These are phyloP conservation scores for Fusarium udum DNA, from an alignment of 2,329 filamentous ascomycete genomes.

Conservation along the genomic window DNA sequence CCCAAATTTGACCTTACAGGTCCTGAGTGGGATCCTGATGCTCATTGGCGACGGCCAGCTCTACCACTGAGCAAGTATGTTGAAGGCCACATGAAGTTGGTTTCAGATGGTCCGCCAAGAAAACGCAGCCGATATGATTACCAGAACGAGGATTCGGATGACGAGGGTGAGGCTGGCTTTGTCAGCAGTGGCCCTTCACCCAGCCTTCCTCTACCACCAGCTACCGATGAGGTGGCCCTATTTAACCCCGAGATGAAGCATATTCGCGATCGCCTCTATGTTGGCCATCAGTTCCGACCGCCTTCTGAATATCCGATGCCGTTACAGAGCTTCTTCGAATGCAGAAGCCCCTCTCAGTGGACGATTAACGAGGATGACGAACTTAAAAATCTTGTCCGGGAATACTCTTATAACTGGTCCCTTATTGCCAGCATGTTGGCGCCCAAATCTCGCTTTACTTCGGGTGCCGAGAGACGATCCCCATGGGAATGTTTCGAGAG, in stretches of 20 bases:
- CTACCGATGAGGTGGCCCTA: constrained; percentile 81
- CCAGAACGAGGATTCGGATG: constrained; percentile 74
- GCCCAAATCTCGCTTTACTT: constrained; percentile 79
- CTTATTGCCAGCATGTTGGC: constrained; percentile 85
- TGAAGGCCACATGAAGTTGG: constrained; percentile 79
- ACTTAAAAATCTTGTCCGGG: constrained; percentile 82
- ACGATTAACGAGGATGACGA: constrained; percentile 90
- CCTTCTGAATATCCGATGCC: constrained; percentile 94
- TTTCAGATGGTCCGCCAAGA: constrained; percentile 69
- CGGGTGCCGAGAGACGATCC: constrained; percentile 87
- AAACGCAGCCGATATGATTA: constrained; percentile 89
- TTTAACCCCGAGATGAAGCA: constrained; percentile 91
- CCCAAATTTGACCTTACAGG: constrained; percentile 66
- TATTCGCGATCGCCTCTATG: constrained; percentile 88
- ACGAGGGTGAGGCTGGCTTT: constrained; percentile 66
- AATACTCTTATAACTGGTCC: constrained; percentile 98
- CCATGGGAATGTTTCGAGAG: constrained; percentile 99
- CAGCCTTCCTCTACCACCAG: constrained; percentile 66
- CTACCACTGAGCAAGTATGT: constrained; percentile 88
- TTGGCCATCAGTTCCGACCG: constrained; percentile 90
- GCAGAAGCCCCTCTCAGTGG: constrained; percentile 89
- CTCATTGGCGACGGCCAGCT: constrained; percentile 78
- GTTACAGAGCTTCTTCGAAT: constrained; percentile 88
- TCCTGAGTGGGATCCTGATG: constrained; percentile 72
- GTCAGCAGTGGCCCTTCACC: constrained; percentile 61